Percentiles rank a stretch among this genome's conserved stretches.
These are phyloP conservation scores for Cyberlindnera maritima DNA, from an alignment of 805 yeast genomes.

Conservation along the genomic window DNA sequence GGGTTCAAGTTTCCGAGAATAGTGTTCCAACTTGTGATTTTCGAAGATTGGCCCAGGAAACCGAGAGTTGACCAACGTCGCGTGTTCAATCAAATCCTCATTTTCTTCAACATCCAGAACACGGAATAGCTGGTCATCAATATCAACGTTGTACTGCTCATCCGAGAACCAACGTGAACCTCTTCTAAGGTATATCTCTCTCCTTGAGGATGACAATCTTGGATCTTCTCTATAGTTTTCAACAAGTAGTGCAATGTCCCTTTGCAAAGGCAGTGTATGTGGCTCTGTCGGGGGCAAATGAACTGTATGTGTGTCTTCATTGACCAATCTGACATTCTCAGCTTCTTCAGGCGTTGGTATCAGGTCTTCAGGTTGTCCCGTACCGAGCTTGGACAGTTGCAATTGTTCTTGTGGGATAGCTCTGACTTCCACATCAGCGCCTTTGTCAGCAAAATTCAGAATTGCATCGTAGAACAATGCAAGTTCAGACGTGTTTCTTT, in stretches of 20 bases:
- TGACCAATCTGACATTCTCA: too few relatives aligned
- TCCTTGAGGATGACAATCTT: not conserved
- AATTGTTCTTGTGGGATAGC: too few relatives aligned
- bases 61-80: not conserved
- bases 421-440: too few relatives aligned
- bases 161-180: slow-evolving; percentile 9
- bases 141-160: slow-evolving; percentile 1
- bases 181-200: slow-evolving; percentile 2
- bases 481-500: too few relatives aligned
- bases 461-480: too few relatives aligned
- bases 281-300: not conserved
- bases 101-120: not conserved
- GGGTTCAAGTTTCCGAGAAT: not conserved
- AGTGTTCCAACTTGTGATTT: not conserved
- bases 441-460: too few relatives aligned
- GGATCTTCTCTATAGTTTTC: not conserved
- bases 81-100: not conserved
- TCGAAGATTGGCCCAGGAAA: not conserved
- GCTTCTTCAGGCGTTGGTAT: too few relatives aligned
- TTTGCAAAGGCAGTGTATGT: not conserved
- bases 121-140: not conserved
- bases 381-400: not conserved
- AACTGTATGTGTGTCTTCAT: too few relatives aligned
- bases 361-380: too few relatives aligned
- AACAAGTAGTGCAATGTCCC: not conserved